A percentile compares a stretch with the other conserved stretches of the same genome.
These are phyloP conservation scores for Dipodascus geniculatus DNA, from an alignment of 805 yeast genomes.

Conservation along the genomic window DNA sequence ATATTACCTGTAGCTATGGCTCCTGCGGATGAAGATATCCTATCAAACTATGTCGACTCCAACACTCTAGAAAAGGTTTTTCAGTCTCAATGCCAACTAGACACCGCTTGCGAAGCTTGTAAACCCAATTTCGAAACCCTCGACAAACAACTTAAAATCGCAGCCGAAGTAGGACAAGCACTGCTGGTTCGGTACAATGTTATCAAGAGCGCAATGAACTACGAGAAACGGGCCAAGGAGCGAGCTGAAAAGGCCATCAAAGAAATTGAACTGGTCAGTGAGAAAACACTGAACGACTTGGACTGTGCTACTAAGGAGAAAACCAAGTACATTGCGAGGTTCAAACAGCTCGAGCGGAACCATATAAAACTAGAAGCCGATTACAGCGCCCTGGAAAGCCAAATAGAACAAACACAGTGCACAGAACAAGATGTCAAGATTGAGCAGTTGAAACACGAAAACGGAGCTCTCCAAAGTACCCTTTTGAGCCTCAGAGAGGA, in stretches of 20 bases:
- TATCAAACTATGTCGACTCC: neutral
- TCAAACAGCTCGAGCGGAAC: neutral
- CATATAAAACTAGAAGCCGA: neutral
- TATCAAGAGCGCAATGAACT: neutral
- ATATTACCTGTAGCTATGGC: neutral
- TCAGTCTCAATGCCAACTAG: neutral
- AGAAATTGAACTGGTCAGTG: neutral
- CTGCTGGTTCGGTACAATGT: slow-evolving; percentile 8
- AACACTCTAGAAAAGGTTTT: neutral
- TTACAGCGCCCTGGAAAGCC: neutral
- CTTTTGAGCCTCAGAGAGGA: neutral
- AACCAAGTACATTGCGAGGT: neutral
- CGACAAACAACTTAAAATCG: slow-evolving; percentile 10
- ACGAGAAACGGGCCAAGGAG: neutral
- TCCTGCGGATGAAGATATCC: neutral
- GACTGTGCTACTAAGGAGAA: neutral
- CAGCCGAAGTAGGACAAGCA: slow-evolving; percentile 16
- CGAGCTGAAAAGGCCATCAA: neutral
- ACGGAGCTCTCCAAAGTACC: neutral
- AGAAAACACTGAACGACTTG: neutral
- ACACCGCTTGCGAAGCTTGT: neutral
- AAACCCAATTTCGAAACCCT: slow-evolving; percentile 5
- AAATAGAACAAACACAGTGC: neutral
- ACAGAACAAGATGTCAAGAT: neutral
- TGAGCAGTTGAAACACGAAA: neutral